phyloP scores from a whole-genome alignment of 2,329 filamentous ascomycete species.

The Diaporthe citrichinensis region DNA sequence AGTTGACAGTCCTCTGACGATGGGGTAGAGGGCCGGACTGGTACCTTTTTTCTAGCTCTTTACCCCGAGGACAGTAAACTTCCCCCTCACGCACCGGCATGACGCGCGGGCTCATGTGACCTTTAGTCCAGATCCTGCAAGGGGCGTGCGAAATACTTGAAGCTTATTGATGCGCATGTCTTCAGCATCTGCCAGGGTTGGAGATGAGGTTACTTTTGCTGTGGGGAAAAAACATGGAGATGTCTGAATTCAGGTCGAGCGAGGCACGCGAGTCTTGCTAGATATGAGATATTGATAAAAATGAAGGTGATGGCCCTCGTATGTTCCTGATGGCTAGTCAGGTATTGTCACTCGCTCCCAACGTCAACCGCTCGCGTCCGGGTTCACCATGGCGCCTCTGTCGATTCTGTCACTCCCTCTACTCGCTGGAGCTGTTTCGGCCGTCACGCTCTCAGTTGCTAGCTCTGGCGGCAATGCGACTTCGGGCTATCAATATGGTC shows the following conservation, averaged over 20 bases:
- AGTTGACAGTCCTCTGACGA: background rate
- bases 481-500: slow-evolving; percentile 55
- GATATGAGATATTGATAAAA: slow-evolving; percentile 13
- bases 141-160: background rate
- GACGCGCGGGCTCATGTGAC: background rate
- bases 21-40: background rate
- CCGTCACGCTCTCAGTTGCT: slow-evolving; percentile 43
- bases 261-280: background rate
- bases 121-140: slow-evolving; percentile 1
- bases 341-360: background rate
- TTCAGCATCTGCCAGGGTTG: background rate
- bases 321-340: background rate
- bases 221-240: slow-evolving; percentile 17
- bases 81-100: slow-evolving; percentile 5
- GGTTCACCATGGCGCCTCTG: slow-evolving; percentile 32
- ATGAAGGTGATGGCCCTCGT: slow-evolving; percentile 2
- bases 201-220: slow-evolving; percentile 11
- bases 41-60: background rate
- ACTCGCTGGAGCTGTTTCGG: slow-evolving; percentile 36
- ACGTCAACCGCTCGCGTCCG: background rate
- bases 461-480: slow-evolving; percentile 54
- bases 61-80: background rate
- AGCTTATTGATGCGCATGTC: slow-evolving; percentile 34
- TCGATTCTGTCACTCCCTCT: slow-evolving; percentile 35
- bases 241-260: background rate